A percentile compares a stretch with the other conserved stretches of the same genome.
phyloP scores from a whole-genome alignment of 768 basidiomycete species.

The Amanita phalloides region DNA sequence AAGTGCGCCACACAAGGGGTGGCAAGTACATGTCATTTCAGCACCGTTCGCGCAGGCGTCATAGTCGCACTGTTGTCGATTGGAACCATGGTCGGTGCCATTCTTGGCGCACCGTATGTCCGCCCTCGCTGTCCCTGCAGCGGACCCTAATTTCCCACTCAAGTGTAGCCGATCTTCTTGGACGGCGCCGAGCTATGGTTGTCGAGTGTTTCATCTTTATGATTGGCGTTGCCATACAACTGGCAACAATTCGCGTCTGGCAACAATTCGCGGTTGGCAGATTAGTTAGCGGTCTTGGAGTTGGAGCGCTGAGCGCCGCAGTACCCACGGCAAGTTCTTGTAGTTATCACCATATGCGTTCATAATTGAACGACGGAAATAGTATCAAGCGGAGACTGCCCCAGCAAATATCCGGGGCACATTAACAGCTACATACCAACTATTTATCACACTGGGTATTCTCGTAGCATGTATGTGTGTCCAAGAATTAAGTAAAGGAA shows the following conservation, averaged over 20 bases:
- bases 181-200: conserved; percentile 58
- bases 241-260: conserved; percentile 41
- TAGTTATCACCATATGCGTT: neutral
- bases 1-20: conserved; percentile 30
- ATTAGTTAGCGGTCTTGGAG: conserved; percentile 53
- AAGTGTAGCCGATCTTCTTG: conserved; percentile 53
- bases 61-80: conserved; percentile 66
- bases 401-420: conserved; percentile 65
- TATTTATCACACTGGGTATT: conserved; percentile 65
- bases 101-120: conserved; percentile 50
- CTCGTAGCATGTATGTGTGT: conserved; percentile 45
- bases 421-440: conserved; percentile 49
- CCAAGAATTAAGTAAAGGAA: neutral
- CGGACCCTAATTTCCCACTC: neutral
- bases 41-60: conserved; percentile 46
- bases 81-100: conserved; percentile 55
- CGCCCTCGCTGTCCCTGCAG: neutral
- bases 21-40: conserved; percentile 37
- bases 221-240: conserved; percentile 52
- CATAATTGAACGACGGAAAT: conserved; percentile 1
- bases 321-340: conserved; percentile 42
- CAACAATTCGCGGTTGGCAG: conserved; percentile 60
- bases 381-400: conserved; percentile 66
- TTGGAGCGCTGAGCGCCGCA: conserved; percentile 57
- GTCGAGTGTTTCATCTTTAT: conserved; percentile 45